Base-by-base conservation (phyloP, 108 stramenopile species). In the Stephanodiscus triporus region DNA sequence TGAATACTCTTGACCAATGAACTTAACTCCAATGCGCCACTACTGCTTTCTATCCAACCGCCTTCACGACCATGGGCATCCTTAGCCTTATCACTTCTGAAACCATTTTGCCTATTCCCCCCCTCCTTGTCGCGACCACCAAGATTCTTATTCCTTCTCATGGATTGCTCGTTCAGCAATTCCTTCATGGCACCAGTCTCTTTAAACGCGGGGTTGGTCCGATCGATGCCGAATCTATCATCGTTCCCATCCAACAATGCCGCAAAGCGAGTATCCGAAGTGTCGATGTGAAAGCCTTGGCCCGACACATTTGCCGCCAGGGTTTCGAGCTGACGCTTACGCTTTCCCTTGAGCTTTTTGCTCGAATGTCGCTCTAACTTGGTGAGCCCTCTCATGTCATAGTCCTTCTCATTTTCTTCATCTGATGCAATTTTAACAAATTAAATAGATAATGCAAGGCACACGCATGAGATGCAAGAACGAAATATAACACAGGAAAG, bases 191-290 rank as follows among this genome's bases (percentile, higher is more conserved):
- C 97, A 40, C 83, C 66, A 13, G 97, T 98, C 37, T 96, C 93
- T 78, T 90, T 95, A 81, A 81, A 98, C 55, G 84, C 71, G 2
- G 91, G 82, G 71, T 91, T 90, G 2, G 96, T 97, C 29, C 86
- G 82, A 70, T 98, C 97, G 66, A 98, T 97, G 20, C 96, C 97
- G 71, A 95, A 98, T 24, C 89, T 69, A 55, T 84, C 91, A 81
- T 98, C 93, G 11, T 58, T 53, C 26, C 97, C 97, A 66, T 96
- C 92, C 32, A 98, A 74, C 38, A 98, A 81, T 16, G 90, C 92
- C 5, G 90, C 73, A 59, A 98, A 98, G 20, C 97, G 92, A 69
- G 84, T 71, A 78, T 98, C 97, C 37, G 60, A 58, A 6, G 86
- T 73, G 73, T 98, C 90, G 32, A 98, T 82, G 36, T 87, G 68